Evolutionary conservation across 2,329 filamentous ascomycete genomes (phyloP), one percentile per base, ranked within the genome.

Genomic region (Fusarium sambucinum): DNA sequence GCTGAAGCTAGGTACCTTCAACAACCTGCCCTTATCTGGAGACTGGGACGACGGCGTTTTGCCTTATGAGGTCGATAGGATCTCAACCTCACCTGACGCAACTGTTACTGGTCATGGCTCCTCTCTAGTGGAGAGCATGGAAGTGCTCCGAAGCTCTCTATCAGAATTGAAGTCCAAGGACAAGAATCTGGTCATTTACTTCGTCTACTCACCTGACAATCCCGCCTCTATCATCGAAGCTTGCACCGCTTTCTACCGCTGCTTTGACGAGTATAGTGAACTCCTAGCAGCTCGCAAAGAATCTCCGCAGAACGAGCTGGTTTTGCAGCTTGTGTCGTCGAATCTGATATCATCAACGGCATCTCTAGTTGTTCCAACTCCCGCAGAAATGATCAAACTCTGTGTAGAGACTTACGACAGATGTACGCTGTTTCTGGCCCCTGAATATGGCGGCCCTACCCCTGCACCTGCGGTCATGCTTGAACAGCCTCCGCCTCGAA

Each of bases 331-430:
- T 3, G 80, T 96, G 2, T 90, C 93, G 0, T 83, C 90, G 17
- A 86, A 88, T 57, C 82, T 89, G n/a, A 78, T 96, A 11, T 88
- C 90, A 10, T 90, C 89, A 1, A 82, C 87, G 6, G 85, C 86
- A 2, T 84, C 84, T 3, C 79, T 94, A 16, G 85, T 89, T 2
- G 83, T 92, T n/a, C 86, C 89, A 2, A 83, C 86, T 3, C 86
- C 88, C 0, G 76, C 79, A 7, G 88, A 90, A 16, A 87, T 91
- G 70, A 80, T 83, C 44, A 86, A 82, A 56, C 81, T 94, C 17
- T 91, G 90, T 19, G 83, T 93, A 61, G 91, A 95, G 77, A 87
- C 91, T 3, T 96, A 95, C 72, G 91, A 94, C 74, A 88, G 92
- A 8, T 94, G 92, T 73, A 86, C 86, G 13, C 76, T 86, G 27